Evolutionary conservation across 2,329 filamentous ascomycete species (phyloP), one percentile per base, ranked within the genome.

Genomic region (Penicillium sp.): DNA sequence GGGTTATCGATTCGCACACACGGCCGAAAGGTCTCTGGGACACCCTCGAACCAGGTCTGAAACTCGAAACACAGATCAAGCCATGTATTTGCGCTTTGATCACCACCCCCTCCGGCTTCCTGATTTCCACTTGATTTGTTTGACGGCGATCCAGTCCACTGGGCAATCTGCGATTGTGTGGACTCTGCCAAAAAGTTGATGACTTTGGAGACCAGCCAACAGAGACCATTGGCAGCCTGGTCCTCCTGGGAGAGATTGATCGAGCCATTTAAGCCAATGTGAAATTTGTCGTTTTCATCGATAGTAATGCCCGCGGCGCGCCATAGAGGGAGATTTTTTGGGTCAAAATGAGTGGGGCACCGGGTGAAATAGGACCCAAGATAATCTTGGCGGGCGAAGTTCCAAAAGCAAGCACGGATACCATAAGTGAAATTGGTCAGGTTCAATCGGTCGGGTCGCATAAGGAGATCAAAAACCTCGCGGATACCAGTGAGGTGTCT

Each of bases 181-280:
- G 81, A 82, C 1, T 79, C 77, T 1, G 83, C 82, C 36, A 87
- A 79, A 65, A 83, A 87, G 60, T 88, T 88, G 48, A 85, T 78
- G 0, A 87, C 77, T 59, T 87, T 87, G 21, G 81, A 79, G 48
- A 85, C 74, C 4, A 88, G 77, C 83, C 84, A 87, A 2, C 84
- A 79, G 2, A 88, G 68, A 1, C 81, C 80, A 61, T 88, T 87
- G 31, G 79, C 80, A 40, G 84, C 82, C 56, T 84, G 77, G 56
- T 87, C 85, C 67, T 88, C 84, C 18, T 76, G 74, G 67, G 82
- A 82, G n/a, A 78, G 51, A n/a, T 48, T 23, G 13, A 21, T 7
- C 10, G 52, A 23, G 73, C 33, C 64, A 62, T 18, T 76, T 65
- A 49, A 68, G 50, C 61, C 23, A 14, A 59, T 47, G 14, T 60